A percentile compares a stretch with the other conserved stretches of the same genome.
These are phyloP conservation scores for Aureobasidium sp. DNA, from an alignment of 2,329 filamentous ascomycete genomes.

Conservation along the genomic window DNA sequence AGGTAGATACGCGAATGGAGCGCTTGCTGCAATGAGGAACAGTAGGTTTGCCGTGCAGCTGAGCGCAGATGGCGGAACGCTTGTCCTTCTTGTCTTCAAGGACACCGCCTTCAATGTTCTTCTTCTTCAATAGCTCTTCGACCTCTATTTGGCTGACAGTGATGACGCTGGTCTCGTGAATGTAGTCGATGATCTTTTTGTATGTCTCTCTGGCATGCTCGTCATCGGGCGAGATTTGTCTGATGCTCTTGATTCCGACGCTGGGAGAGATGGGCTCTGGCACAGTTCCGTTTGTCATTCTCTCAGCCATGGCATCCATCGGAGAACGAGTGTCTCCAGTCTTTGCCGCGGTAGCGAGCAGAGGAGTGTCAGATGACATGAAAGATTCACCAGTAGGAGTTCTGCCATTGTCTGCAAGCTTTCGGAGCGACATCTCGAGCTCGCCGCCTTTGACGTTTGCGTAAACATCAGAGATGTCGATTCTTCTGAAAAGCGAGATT, in stretches of 20 bases:
- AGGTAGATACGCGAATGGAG: conserved; percentile 44
- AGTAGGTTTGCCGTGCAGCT: conserved; percentile 42
- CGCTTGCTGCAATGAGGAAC: conserved; percentile 45
- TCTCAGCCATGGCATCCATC: conserved; percentile 20
- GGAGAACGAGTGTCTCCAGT: conserved; percentile 15
- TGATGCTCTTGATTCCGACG: conserved; percentile 35
- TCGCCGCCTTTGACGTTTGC: conserved; percentile 50
- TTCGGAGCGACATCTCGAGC: conserved; percentile 44
- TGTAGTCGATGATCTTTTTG: conserved; percentile 35
- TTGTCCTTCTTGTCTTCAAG: conserved; percentile 38
- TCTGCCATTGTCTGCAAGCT: conserved; percentile 30
- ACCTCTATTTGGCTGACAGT: conserved; percentile 16
- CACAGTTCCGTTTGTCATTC: conserved; percentile 35
- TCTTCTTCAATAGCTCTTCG: conserved; percentile 22
- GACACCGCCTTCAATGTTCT: conserved; percentile 29
- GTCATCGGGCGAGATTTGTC: conserved; percentile 40
- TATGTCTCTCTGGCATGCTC: conserved; percentile 39
- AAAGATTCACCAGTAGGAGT: conserved; percentile 36
- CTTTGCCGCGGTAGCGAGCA: conserved; percentile 39
- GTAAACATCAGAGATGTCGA: conserved; percentile 48
- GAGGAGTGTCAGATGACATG: conserved; percentile 40
- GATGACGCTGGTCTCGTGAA: conserved; percentile 35
- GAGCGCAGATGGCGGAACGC: conserved; percentile 45
- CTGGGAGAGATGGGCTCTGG: conserved; percentile 33
- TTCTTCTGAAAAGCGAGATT: conserved; percentile 43